phyloP scores from a whole-genome alignment of 2,329 filamentous ascomycete species.

The Fusarium circinatum region DNA sequence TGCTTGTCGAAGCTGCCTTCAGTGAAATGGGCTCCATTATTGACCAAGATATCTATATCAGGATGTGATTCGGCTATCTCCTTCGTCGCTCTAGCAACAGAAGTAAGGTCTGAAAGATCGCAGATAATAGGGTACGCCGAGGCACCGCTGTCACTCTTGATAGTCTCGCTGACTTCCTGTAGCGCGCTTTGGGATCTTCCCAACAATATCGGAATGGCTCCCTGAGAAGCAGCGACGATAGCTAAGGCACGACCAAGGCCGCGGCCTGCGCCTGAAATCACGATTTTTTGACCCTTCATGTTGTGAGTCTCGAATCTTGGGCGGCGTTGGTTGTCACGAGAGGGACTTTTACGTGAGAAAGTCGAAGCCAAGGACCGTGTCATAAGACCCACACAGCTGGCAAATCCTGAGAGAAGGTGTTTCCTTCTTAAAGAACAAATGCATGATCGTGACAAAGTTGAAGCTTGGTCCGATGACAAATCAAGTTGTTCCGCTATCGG shows the following conservation, averaged over 20 bases:
- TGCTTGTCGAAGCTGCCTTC: neutral
- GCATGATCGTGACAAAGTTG: neutral
- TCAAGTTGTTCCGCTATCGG: neutral
- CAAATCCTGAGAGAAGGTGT: neutral
- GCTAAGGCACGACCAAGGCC: neutral
- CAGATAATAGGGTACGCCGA: neutral
- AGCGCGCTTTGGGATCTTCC: neutral
- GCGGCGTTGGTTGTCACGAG: neutral
- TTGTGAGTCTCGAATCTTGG: neutral
- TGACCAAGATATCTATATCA: neutral
- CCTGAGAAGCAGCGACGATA: neutral
- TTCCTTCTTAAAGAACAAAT: neutral
- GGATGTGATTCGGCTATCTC: neutral
- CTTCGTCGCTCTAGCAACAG: neutral
- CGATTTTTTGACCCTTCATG: neutral
- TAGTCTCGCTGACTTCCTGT: neutral
- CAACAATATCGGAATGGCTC: neutral
- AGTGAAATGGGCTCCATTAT: neutral
- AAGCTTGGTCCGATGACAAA: neutral
- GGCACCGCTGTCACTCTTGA: neutral
- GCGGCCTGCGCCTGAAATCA: neutral
- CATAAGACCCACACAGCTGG: accelerated
- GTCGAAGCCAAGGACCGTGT: accelerated
- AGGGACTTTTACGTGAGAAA: accelerated
- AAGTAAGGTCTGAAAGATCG: neutral